These are phyloP conservation scores for Blastomyces emzantsi DNA, from an alignment of 2,329 filamentous ascomycete genomes.

Conservation along the genomic window DNA sequence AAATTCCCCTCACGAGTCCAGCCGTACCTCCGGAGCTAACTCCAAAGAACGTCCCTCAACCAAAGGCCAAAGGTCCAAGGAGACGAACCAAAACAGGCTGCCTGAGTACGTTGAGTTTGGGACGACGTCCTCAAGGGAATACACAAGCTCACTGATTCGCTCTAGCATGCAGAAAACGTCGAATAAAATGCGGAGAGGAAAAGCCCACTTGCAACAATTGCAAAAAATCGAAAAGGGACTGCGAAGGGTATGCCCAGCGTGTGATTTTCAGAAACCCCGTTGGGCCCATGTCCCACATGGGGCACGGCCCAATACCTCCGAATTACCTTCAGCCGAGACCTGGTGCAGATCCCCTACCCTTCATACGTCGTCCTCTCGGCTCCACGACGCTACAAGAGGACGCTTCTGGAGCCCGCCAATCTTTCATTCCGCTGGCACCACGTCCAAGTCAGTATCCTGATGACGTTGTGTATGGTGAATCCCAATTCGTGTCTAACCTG, in stretches of 20 bases:
- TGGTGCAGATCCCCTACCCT: constrained; percentile 9
- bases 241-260: constrained; percentile 36
- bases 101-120: constrained; percentile 55
- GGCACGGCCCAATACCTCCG: constrained; percentile 13
- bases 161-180: constrained; percentile 77
- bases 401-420: constrained; percentile 7
- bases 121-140: not conserved
- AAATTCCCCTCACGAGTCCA: not conserved
- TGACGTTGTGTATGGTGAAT: not conserved
- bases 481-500: constrained; percentile 1
- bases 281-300: constrained; percentile 24
- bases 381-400: constrained; percentile 12
- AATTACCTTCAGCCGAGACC: constrained; percentile 13
- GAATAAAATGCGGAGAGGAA: constrained; percentile 95
- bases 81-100: constrained; percentile 89
- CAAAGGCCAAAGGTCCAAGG: constrained; percentile 32
- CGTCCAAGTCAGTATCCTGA: constrained; percentile 11
- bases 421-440: constrained; percentile 18
- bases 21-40: constrained; percentile 12
- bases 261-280: constrained; percentile 36
- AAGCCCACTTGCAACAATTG: constrained; percentile 41
- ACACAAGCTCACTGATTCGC: constrained; percentile 13
- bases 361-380: constrained; percentile 11
- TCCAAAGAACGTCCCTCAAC: constrained; percentile 18
- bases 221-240: constrained; percentile 39